phyloP scores from a whole-genome alignment of 495 filamentous ascomycete species.

The Opeltia flavorubescens region DNA sequence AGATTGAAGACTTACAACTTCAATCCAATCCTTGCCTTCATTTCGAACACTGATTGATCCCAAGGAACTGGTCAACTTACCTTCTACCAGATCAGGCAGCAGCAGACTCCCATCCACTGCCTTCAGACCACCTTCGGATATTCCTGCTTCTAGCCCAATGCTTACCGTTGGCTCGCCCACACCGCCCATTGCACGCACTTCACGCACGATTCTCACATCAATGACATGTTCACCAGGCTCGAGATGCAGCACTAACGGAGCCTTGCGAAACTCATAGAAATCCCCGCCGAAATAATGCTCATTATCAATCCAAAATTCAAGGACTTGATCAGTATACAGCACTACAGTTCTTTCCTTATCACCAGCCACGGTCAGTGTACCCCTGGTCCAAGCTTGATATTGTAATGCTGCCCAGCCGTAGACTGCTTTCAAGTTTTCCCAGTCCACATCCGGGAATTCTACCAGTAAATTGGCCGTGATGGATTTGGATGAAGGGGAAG shows the following conservation, averaged over 20 bases:
- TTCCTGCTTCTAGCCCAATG: constrained; percentile 21
- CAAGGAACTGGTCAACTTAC: constrained; percentile 28
- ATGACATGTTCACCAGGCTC: constrained; percentile 34
- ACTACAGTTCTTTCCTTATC: constrained; percentile 19
- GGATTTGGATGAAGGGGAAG: constrained; percentile 6
- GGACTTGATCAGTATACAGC: constrained; percentile 27
- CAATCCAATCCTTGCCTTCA: constrained; percentile 21
- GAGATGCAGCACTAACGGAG: constrained; percentile 34
- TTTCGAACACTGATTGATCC: constrained; percentile 37
- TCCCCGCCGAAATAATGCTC: constrained; percentile 41
- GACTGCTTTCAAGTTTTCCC: constrained; percentile 34
- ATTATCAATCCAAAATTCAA: constrained; percentile 40
- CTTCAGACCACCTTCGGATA: constrained; percentile 19
- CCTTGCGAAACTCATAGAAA: constrained; percentile 35
- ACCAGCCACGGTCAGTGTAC: constrained; percentile 26
- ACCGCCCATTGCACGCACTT: constrained; percentile 39
- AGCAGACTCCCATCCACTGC: constrained; percentile 23
- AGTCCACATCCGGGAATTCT: constrained; percentile 34
- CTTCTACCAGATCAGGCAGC: constrained; percentile 34
- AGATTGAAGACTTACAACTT: constrained; percentile 21
- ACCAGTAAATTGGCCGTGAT: constrained; percentile 25
- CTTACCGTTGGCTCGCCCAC: constrained; percentile 26
- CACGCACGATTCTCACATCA: constrained; percentile 38
- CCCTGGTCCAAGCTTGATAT: constrained; percentile 45
- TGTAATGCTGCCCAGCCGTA: constrained; percentile 49